Base-by-base conservation (phyloP, 2,329 filamentous ascomycete species). In the Colletotrichum tamarilloi region DNA sequence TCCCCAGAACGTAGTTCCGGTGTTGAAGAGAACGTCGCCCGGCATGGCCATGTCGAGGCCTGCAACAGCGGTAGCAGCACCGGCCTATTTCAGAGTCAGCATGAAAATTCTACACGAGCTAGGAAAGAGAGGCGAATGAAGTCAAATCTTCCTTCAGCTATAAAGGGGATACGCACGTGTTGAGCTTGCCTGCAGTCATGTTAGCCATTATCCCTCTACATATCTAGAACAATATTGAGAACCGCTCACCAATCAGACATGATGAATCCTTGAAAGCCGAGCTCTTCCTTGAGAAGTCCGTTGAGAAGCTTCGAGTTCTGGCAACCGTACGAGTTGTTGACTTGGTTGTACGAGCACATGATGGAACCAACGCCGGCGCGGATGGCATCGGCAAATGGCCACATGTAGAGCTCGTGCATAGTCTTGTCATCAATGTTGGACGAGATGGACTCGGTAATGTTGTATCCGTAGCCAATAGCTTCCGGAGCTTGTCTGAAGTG, bases 11-110 rank as follows among this genome's bases (percentile, higher is more conserved):
- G 92, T 92, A 63, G 84, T 82, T 7, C 93, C 93, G 4, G 89
- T 90, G 81, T 93, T 90, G 84, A 98, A 97, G 24, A 84, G 76
- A 1, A 93, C 93, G 80, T 98, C 96, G 67, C 94, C 94, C 1
- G 93, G 93, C 94, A 97, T 97, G n/a, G 89, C 88, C 93, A 97
- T 95, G 81, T 97, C 95, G 28, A 97, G 85, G 52, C 94, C 94
- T 26, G 93, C 93, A 49, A 91, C 85, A 3, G 93, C 92, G 46
- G 88, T 89, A 30, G 90, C 85, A 5, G 89, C 91, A 75, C 92
- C 93, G 4, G 90, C 86, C 77, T 95, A 93, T 77, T 95, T 92
- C n/a, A 14, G 16, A 26, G 6, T 60, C 4, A 24, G 35, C 24
- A 28, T 60, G 53, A 4, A 1, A 30, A 4, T 6, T 28, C 11